Evolutionary conservation across 2,329 filamentous ascomycete species (phyloP), one percentile per base, ranked within the genome.

Genomic region (Pseudogymnoascus sp.): DNA sequence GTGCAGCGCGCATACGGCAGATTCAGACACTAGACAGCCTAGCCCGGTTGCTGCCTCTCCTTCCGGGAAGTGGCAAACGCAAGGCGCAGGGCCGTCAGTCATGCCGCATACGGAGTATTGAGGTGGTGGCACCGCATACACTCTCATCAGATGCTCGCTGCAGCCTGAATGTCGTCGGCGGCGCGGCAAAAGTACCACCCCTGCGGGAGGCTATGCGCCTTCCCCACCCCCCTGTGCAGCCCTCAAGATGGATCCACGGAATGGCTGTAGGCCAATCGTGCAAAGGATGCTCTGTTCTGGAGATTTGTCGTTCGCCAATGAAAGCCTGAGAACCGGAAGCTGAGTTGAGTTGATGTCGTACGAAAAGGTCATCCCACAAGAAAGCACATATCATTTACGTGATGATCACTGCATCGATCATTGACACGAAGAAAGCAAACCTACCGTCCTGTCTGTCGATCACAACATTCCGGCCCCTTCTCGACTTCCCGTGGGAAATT

Each of bases 101-200:
- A 18, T 55, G 29, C 15, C 48, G 29, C 48, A 33, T 35, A 33
- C n/a, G 29, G 48, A 55, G 48, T 5, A 55, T 35, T 35, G 29
- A 55, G 29, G 15, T 55, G 48, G 48, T 55, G 29, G 48, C 15
- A 55, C 48, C 29, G 13, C 48, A 55, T 55, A 21, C 48, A 35
- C n/a, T 55, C 48, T 33, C 48, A 55, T 55, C n/a, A 29, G 31
- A 55, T 8, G 7, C 48, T 55, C 27, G 29, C 48, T 55, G 48
- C 3, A 55, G 48, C 48, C 48, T 55, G 48, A 35, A 55, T 55
- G 48, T 55, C 48, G 48, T 33, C 48, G 48, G 48, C 48, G 48
- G 48, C 48, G 48, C 48, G 48, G 48, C 48, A 55, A 55, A 55
- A 33, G 48, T 55, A 55, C 48, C 15, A 29, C 48, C 29, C 48